Evolutionary conservation across 495 filamentous ascomycete genomes (phyloP).

Genomic region (Diplogelasinospora grovesii): DNA sequence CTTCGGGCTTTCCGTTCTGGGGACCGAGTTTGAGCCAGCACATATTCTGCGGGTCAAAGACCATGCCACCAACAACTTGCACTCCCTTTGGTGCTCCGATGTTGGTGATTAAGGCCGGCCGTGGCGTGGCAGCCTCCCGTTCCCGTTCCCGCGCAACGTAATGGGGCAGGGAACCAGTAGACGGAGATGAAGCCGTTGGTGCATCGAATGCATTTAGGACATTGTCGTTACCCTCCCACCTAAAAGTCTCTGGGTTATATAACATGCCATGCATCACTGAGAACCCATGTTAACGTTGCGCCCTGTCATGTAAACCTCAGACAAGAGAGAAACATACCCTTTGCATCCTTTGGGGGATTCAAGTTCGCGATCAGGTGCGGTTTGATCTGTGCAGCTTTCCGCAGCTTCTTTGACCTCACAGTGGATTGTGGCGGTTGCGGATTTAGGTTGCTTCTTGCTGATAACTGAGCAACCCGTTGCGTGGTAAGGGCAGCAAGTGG

Average conservation of each 20-base stretch:
- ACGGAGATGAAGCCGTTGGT: constrained; percentile 42
- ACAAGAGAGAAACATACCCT: constrained; percentile 30
- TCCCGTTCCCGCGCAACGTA: constrained; percentile 46
- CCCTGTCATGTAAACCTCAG: too few species aligned
- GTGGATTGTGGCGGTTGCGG: constrained; percentile 22
- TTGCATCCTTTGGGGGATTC: constrained; percentile 39
- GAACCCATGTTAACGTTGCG: constrained; percentile 5
- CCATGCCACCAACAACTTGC: constrained; percentile 90
- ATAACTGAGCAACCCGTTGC: constrained; percentile 74
- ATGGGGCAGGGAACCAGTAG: constrained; percentile 36
- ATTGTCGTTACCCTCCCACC: constrained; percentile 96
- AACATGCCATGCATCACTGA: constrained; percentile 87
- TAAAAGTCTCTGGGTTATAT: constrained; percentile 77
- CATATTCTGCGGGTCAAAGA: constrained; percentile 95
- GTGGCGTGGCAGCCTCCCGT: constrained; percentile 54
- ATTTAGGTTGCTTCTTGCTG: constrained; percentile 44
- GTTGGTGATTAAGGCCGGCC: constrained; percentile 91
- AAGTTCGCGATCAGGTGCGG: constrained; percentile 46
- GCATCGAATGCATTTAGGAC: constrained; percentile 67
- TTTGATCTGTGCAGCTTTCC: constrained; percentile 47
- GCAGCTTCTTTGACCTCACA: constrained; percentile 49
- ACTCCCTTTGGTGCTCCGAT: constrained; percentile 68
- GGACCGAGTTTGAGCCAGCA: constrained; percentile 76
- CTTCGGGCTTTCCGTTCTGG: constrained; percentile 29
- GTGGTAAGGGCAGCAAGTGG: constrained; percentile 59